These are phyloP conservation scores for Debaryomyces maramus DNA, from an alignment of 805 yeast genomes.

Conservation along the genomic window DNA sequence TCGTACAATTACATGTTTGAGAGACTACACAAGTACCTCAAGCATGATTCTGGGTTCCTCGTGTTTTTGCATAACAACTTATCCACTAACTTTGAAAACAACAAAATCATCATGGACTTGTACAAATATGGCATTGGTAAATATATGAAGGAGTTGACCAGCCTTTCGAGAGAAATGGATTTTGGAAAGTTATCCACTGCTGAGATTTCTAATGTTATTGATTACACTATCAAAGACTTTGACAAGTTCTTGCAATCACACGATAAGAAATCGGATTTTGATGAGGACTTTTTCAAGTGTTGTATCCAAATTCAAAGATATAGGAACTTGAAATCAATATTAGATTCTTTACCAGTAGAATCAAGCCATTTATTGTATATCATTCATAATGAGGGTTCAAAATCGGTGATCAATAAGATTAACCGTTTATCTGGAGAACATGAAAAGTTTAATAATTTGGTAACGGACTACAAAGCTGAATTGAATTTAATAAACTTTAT, in stretches of 20 bases:
- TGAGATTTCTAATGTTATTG: conserved; percentile 18
- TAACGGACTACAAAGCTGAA: conserved; percentile 6
- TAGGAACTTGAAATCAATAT: conserved; percentile 19
- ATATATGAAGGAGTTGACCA: conserved; percentile 19
- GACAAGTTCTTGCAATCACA: conserved; percentile 13
- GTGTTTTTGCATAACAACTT: conserved; percentile 16
- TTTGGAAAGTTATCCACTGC: conserved; percentile 15
- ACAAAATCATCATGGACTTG: conserved; percentile 11
- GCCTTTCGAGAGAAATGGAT: conserved; percentile 22
- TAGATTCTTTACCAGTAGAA: conserved; percentile 13
- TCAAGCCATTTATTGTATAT: conserved; percentile 11
- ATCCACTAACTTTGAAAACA: conserved; percentile 14
- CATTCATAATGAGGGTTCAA: conserved; percentile 10
- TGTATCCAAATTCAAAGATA: conserved; percentile 26
- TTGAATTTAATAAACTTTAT: conserved; percentile 7
- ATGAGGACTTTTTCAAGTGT: conserved; percentile 17
- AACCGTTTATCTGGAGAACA: conserved; percentile 8
- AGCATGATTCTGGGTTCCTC: conserved; percentile 18
- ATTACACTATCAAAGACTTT: conserved; percentile 17
- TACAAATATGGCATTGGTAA: conserved; percentile 18
- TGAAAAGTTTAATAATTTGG: background rate
- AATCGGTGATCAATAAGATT: conserved; percentile 6
- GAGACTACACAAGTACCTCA: conserved; percentile 15
- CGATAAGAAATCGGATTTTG: conserved; percentile 7
- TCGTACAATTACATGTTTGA: conserved; percentile 23